Conservation (phyloP, 2,329 filamentous ascomycete species). For the Apiospora pterosperma region DNA sequence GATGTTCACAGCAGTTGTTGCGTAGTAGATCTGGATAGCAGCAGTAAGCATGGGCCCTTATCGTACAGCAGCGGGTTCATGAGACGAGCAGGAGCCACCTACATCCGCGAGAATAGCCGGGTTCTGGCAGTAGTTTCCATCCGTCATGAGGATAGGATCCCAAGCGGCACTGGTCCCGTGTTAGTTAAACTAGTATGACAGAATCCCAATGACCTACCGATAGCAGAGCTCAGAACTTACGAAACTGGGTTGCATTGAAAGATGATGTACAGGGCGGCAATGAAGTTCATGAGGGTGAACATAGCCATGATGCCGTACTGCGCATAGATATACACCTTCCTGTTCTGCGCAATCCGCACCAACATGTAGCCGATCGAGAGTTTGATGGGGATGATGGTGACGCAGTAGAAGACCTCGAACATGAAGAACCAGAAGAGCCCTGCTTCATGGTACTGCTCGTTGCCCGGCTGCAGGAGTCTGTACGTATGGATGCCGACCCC, state of each 20-base stretch:
- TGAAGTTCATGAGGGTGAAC: slow-evolving; percentile 15
- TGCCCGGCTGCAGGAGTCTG: slow-evolving; percentile 10
- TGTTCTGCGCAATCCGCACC: slow-evolving; percentile 13
- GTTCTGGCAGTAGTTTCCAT: slow-evolving; percentile 11
- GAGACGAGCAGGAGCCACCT: not conserved
- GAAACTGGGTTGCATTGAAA: slow-evolving; percentile 14
- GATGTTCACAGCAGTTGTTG: slow-evolving; percentile 18
- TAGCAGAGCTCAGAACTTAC: not conserved
- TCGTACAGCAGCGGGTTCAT: too few species aligned
- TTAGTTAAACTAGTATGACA: not conserved
- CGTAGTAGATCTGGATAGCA: slow-evolving; percentile 13
- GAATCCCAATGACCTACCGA: not conserved
- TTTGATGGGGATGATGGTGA: slow-evolving; percentile 16
- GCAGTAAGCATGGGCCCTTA: not conserved
- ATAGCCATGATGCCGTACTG: slow-evolving; percentile 15
- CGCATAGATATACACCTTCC: slow-evolving; percentile 6
- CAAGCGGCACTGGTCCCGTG: slow-evolving; percentile 11
- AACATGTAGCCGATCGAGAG: slow-evolving; percentile 14
- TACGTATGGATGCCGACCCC: slow-evolving; percentile 11
- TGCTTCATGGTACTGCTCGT: slow-evolving; percentile 10
- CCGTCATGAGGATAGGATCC: slow-evolving; percentile 7
- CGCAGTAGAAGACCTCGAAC: slow-evolving; percentile 18
- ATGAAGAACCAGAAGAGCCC: slow-evolving; percentile 18
- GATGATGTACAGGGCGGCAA: slow-evolving; percentile 16
- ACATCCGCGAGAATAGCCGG: slow-evolving; percentile 11